Conservation (phyloP, 2,329 filamentous ascomycete genomes). For the Pseudogymnoascus destructans region DNA sequence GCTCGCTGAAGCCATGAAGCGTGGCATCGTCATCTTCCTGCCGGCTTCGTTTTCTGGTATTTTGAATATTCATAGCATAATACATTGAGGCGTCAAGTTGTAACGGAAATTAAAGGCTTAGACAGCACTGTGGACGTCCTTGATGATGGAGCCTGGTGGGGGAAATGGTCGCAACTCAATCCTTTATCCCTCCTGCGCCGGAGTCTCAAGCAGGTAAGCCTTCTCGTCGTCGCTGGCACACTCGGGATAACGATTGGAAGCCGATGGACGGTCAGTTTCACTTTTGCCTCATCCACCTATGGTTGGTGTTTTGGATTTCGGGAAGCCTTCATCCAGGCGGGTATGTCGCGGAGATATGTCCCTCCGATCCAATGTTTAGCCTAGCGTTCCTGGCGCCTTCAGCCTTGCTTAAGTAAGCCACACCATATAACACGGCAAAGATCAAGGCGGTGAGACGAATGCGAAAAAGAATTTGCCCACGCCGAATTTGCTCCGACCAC, state of each 20-base stretch:
- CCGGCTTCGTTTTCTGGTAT: neutral
- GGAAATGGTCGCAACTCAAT: neutral
- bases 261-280: neutral
- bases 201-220: neutral
- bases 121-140: neutral
- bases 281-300: neutral
- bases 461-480: constrained; percentile 7
- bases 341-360: constrained; percentile 3
- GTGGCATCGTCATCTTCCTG: constrained; percentile 18
- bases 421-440: neutral
- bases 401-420: neutral
- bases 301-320: constrained; percentile 1
- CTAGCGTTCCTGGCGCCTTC: neutral
- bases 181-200: neutral
- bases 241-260: neutral
- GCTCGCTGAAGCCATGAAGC: constrained; percentile 22
- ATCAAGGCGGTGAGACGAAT: constrained; percentile 5
- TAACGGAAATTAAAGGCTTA: neutral
- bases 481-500: constrained; percentile 4
- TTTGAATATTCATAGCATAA: neutral
- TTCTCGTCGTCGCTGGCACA: neutral
- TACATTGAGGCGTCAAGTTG: neutral
- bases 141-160: neutral
- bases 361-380: neutral
- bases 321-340: constrained; percentile 2